phyloP scores from a whole-genome alignment of 2,329 filamentous ascomycete genomes.

The Penicillium digitatum region DNA sequence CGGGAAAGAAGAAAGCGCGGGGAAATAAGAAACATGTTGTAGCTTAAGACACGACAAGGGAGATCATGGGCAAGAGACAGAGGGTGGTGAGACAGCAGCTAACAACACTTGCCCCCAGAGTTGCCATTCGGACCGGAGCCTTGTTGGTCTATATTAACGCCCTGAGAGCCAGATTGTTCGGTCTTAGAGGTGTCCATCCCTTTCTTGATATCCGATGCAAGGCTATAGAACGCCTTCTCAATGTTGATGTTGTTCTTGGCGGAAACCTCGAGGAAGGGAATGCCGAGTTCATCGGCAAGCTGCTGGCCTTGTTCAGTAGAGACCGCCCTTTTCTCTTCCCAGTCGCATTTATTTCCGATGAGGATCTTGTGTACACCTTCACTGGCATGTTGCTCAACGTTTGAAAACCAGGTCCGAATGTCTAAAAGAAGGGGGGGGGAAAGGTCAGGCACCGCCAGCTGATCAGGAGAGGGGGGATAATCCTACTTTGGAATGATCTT shows the following conservation, averaged over 20 bases:
- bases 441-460: not conserved
- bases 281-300: constrained; percentile 90
- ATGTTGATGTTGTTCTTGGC: constrained; percentile 99
- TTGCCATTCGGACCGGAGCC: constrained; percentile 50
- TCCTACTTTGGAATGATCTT: constrained; percentile 87
- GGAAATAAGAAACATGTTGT: not conserved
- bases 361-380: constrained; percentile 99
- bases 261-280: constrained; percentile 96
- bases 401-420: constrained; percentile 99
- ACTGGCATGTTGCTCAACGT: constrained; percentile 95
- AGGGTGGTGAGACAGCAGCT: constrained; percentile 32
- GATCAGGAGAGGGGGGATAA: not conserved
- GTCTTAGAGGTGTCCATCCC: constrained; percentile 87
- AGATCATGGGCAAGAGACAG: not conserved
- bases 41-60: constrained; percentile 2
- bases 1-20: constrained; percentile 3
- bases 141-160: constrained; percentile 66
- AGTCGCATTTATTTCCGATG: constrained; percentile 99
- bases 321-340: constrained; percentile 97
- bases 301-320: constrained; percentile 90
- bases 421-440: constrained; percentile 52
- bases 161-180: constrained; percentile 57
- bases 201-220: constrained; percentile 97
- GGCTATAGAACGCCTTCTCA: constrained; percentile 94
- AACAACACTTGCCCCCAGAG: constrained; percentile 72